Base-by-base conservation (phyloP, 768 basidiomycete genomes). In the Kwoniella mangroviensis region DNA sequence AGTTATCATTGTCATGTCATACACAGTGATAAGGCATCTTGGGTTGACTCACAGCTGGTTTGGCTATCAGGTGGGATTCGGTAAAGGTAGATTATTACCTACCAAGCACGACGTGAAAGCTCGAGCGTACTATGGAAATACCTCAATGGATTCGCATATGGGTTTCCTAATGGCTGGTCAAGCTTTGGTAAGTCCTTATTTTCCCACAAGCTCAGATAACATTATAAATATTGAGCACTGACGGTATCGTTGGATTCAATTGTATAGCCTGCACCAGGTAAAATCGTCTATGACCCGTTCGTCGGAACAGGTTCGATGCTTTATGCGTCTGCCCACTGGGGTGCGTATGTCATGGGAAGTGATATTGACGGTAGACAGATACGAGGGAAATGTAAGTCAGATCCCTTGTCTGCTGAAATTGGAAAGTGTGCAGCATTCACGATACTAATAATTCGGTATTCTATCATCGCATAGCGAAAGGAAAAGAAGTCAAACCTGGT, bases 361-460 rank as follows among this genome's bases (percentile, higher is more conserved):
- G 97, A 98, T 81, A 98, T 99, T 59, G 96, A 98, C 78, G 97
- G 97, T 0, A 87, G 97, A 52, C 96, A 98, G 80, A 95, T 98
- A 91, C 86, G 94, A 69, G 97, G 97, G 19, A 96, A 93, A 87
- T 88, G 94, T 91, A 73, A 63, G 83, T 71, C 6, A 4, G 45
- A 19, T 7, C 9, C 10, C 28, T 17, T 10, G 26, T 52, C 56
- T 21, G 26, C 6, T 40, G 22, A 51, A 62, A 22, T 11, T 7
- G 15, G 3, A 17, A 15, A 60, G 9, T 13, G 60, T n/a, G 41
- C 21, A 34, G 66, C 49, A 12, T 13, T 52, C 24, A 40, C 17
- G 34, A 28, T 42, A 65, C 45, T 41, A 21, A 22, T 21, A 4
- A n/a, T 9, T 62, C 2, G 15, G 13, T n/a, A 15, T 15, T 58